phyloP scores from a whole-genome alignment of 2,329 filamentous ascomycete species.

The Scopulariopsis brevicaulis region DNA sequence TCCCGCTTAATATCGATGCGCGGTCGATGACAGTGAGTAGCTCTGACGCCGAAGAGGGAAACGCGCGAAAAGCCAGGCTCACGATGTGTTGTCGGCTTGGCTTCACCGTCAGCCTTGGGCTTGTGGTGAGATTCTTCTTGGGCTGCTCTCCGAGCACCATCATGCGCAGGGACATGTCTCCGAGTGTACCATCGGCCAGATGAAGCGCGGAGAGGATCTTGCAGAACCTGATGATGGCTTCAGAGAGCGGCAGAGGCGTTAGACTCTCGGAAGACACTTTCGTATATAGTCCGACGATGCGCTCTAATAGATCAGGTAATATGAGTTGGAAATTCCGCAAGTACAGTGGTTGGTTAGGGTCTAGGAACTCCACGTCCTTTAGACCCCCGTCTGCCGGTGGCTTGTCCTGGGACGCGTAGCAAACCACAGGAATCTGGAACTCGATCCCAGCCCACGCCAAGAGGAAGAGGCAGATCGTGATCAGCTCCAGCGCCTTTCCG shows the following conservation, averaged over 20 bases:
- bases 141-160: slow-evolving; percentile 52
- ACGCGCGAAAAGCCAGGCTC: slow-evolving; percentile 54
- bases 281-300: slow-evolving; percentile 63
- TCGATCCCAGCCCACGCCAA: slow-evolving; percentile 76
- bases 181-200: slow-evolving; percentile 50
- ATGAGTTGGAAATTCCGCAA: slow-evolving; percentile 43
- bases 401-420: slow-evolving; percentile 39
- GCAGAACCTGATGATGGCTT: slow-evolving; percentile 62
- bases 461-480: slow-evolving; percentile 71
- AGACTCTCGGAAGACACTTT: slow-evolving; percentile 59
- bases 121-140: slow-evolving; percentile 34
- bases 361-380: slow-evolving; percentile 12
- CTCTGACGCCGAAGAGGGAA: slow-evolving; percentile 56
- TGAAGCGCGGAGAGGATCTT: slow-evolving; percentile 60
- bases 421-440: slow-evolving; percentile 60
- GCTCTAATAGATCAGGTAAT: slow-evolving; percentile 64
- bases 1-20: slow-evolving; percentile 70
- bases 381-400: slow-evolving; percentile 14
- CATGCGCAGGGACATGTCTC: slow-evolving; percentile 47
- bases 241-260: slow-evolving; percentile 59
- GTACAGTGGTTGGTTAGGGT: slow-evolving; percentile 36
- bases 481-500: slow-evolving; percentile 84
- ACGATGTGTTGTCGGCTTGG: slow-evolving; percentile 54
- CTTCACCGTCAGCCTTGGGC: slow-evolving; percentile 41
- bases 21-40: slow-evolving; percentile 63